Evolutionary conservation across 495 filamentous ascomycete genomes (phyloP), one percentile per base, ranked within the genome.

Genomic region (Xylaria acuta): DNA sequence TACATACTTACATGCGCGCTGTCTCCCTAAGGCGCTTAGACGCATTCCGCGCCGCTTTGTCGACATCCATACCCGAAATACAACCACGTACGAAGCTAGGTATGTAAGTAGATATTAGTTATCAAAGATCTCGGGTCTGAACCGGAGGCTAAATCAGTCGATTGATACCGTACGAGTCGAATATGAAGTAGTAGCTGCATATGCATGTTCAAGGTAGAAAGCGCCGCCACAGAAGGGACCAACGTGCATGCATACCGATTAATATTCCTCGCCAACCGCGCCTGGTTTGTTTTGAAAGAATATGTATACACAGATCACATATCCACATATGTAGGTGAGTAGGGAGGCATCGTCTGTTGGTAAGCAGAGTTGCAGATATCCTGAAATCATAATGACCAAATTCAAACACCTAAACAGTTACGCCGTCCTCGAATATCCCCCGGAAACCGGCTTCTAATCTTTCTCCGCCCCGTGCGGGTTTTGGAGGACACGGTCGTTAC

Each of bases 251-350:
- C n/a, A n/a, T n/a, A 27, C 9, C 34, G 18, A 40, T 5, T 56
- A 56, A 56, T 65, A 47, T 59, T 59, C 5, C 16, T 45, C 66
- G 66, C 66, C 25, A 58, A 22, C 22, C 25, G 66, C 66, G 66
- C 66, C 14, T 45, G 0, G 5, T 27, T 8, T 53, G 34, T 22
- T 38, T 18, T 56, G 20, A 41, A n/a, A 38, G 8, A 16, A 40
- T 5, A 43, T 41, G 8, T 56, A 22, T 41, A 27, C 34, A 34
- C 14, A 3, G 45, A n/a, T 67, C 56, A 36, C 34, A 36, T 67
- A 14, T 8, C 49, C 41, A 40, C n/a, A 12, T 41, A 56, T n/a
- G 49, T 67, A 38, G 64, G 47, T 56, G 2, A 0, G 1, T 32
- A 38, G 4, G 20, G 32, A 38, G 20, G 9, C 3, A 14, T 40